A percentile compares a stretch with the other conserved stretches of the same genome.
Evolutionary conservation across 1,284 basidiomycete genomes (phyloP).

Genomic region (Meira nashicola): DNA sequence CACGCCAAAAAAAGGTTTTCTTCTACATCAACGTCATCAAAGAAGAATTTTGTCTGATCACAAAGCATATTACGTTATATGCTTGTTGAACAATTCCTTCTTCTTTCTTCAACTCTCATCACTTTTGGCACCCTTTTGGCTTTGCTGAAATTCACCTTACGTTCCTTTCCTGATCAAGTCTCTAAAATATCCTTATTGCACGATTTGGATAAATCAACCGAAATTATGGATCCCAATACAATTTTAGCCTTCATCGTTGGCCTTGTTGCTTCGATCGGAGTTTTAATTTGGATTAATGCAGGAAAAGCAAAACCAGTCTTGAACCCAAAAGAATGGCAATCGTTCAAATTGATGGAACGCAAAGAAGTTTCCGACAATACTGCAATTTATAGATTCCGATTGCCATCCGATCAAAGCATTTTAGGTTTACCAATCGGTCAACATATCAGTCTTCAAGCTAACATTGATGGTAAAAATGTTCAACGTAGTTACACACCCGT

Average conservation of each 20-base stretch:
- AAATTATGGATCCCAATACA: constrained; percentile 44
- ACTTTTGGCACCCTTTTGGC: constrained; percentile 1
- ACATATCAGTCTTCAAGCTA: constrained; percentile 86
- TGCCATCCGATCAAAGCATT: constrained; percentile 68
- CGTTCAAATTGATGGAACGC: constrained; percentile 77
- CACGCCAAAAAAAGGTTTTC: neutral
- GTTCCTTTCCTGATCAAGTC: neutral
- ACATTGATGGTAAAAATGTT: constrained; percentile 83
- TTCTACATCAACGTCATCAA: neutral
- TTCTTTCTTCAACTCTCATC: constrained; percentile 6
- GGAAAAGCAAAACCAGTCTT: constrained; percentile 60
- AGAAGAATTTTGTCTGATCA: neutral
- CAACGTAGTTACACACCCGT: constrained; percentile 92
- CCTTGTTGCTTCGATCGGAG: constrained; percentile 26
- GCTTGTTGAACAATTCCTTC: constrained; percentile 3
- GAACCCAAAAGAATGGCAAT: constrained; percentile 70
- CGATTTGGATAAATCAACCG: constrained; percentile 35
- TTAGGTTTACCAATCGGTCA: constrained; percentile 93
- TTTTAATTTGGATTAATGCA: constrained; percentile 36
- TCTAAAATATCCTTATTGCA: constrained; percentile 13
- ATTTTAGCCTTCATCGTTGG: constrained; percentile 43
- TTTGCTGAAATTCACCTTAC: constrained; percentile 1
- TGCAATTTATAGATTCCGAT: constrained; percentile 78
- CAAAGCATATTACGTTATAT: neutral
- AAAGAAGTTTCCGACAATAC: constrained; percentile 79